Conservation (phyloP, 116 monocot genomes). For the Trichopus zeylanicus region DNA sequence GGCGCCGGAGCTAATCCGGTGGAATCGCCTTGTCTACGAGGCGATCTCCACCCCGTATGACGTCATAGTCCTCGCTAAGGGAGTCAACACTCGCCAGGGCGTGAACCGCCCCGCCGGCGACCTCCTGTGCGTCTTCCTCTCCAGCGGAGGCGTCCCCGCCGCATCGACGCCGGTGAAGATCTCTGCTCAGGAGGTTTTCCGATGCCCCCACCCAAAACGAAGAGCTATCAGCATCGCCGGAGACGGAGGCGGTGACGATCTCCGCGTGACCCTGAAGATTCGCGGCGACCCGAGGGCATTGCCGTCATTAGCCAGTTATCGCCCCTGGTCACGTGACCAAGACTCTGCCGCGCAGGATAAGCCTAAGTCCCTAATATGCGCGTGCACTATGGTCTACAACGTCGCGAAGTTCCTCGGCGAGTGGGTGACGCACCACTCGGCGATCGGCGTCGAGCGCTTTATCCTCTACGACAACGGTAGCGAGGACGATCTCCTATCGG, state of each 20-base stretch:
- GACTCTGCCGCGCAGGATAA: neutral
- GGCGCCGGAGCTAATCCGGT: constrained; percentile 25
- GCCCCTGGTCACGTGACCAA: neutral
- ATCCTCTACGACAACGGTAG: constrained; percentile 85
- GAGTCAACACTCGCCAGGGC: constrained; percentile 43
- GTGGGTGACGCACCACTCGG: constrained; percentile 68
- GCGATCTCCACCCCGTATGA: constrained; percentile 40
- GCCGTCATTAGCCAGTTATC: constrained; percentile 48
- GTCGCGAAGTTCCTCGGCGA: constrained; percentile 67
- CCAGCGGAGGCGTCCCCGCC: neutral
- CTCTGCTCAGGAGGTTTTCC: constrained; percentile 80
- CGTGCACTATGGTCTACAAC: constrained; percentile 74
- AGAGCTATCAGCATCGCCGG: neutral
- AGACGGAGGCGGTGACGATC: constrained; percentile 3
- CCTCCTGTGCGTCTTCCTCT: constrained; percentile 44
- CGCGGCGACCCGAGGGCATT: constrained; percentile 4
- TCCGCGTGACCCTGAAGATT: constrained; percentile 36
- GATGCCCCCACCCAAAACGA: constrained; percentile 40
- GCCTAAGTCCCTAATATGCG: constrained; percentile 31
- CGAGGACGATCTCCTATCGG: constrained; percentile 42
- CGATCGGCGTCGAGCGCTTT: constrained; percentile 60
- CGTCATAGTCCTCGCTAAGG: constrained; percentile 77
- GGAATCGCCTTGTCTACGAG: constrained; percentile 53
- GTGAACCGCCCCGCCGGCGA: constrained; percentile 15
- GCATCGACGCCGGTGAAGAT: constrained; percentile 31